These are phyloP conservation scores for Colletotrichum agaves DNA, from an alignment of 2,329 filamentous ascomycete species.

Conservation along the genomic window DNA sequence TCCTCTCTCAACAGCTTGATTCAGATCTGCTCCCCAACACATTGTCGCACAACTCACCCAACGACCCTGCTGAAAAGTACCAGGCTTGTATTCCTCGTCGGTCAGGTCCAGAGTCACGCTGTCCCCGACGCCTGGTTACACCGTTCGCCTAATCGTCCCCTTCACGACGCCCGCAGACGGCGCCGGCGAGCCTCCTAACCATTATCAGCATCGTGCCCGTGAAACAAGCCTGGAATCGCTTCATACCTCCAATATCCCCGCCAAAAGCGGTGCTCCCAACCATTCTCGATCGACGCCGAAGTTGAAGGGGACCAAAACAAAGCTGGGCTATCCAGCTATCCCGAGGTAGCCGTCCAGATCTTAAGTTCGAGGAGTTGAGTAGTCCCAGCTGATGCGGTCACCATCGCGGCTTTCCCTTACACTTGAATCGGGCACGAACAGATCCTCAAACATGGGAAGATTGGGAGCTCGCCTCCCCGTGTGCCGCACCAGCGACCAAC, in stretches of 20 bases:
- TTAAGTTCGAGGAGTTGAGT: not conserved
- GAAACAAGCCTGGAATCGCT: not conserved
- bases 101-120: not conserved
- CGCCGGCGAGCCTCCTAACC: not conserved
- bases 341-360: not conserved
- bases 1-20: not conserved
- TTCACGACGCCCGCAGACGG: not conserved
- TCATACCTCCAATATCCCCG: not conserved
- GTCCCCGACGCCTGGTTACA: conserved; percentile 10
- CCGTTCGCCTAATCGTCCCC: conserved; percentile 8
- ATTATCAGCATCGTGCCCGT: conserved; percentile 1
- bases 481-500: conserved; percentile 4
- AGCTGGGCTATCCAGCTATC: not conserved
- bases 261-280: not conserved
- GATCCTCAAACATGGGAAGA: not conserved
- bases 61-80: not conserved
- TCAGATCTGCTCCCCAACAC: not conserved
- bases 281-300: not conserved
- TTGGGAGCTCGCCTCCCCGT: conserved; percentile 1
- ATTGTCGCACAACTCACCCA: conserved; percentile 6
- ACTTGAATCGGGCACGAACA: conserved; percentile 12
- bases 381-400: not conserved
- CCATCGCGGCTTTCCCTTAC: not conserved
- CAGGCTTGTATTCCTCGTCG: not conserved
- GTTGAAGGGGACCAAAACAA: not conserved